Base-by-base conservation (phyloP, 768 basidiomycete species). In the Pleurotus platypus region DNA sequence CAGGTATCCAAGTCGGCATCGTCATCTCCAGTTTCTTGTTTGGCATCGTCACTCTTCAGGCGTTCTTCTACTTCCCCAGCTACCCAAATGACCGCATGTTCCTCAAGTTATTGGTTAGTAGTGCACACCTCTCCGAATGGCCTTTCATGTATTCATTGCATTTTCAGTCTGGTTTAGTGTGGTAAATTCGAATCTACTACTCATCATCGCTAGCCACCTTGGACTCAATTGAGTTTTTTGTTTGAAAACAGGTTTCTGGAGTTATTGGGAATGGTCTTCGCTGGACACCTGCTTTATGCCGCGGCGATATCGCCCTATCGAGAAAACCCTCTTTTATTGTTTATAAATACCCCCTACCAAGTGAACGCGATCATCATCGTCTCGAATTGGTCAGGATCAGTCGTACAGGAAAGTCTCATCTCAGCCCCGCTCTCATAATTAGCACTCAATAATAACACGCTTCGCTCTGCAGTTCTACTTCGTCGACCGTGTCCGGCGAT, bases 121-220 rank as follows among this genome's bases (percentile, higher is more conserved):
- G 15, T 1, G 3, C 76, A 20, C 30, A 26, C 46, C 58, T 62
- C 27, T 37, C 11, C 18, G 30, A 20, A 16, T 20, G 8, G 15
- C 37, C 11, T 2, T 40, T 40, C 12, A 20, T 13, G n/a, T 12
- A n/a, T 26, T 50, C 6, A 27, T 15, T 5, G 18, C 37, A n/a
- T 22, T 53, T 40, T 2, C 30, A 50, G 49, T n/a, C 49, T 35
- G 49, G 24, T n/a, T 3, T 50, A 18, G 37, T 38, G 6, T 56
- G 51, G 57, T 39, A 26, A n/a, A 13, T 16, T 22, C 22, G 22
- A 22, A 22, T 22, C 22, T 22, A 22, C 55, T 39, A 15, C 38
- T 53, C 22, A 18, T 8, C 35, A 35, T 48, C n/a, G n/a, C n/a
- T n/a, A n/a, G n/a, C n/a, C n/a, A n/a, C n/a, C n/a, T n/a, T n/a